Base-by-base conservation (phyloP, 177 flowering plant species). In the Telopea speciosissima region DNA sequence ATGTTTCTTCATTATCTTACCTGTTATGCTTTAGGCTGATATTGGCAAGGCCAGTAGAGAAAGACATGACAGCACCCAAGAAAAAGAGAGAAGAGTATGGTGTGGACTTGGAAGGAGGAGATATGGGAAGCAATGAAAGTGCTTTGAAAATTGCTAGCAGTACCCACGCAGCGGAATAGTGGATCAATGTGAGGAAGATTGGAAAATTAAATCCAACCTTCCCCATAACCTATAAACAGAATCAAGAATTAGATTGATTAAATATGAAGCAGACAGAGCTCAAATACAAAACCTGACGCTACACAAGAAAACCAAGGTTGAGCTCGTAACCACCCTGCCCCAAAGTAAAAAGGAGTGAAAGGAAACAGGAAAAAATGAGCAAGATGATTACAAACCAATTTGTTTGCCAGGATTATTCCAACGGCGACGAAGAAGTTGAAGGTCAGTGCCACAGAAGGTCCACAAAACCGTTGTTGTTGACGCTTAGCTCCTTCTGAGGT, bases 401-500 rank as follows among this genome's bases (percentile, higher is more conserved):
- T 92, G 86, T 92, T 92, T 25, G 86, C 84, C 70, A 90, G 67
- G 28, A 92, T 90, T 40, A 92, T 89, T 16, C 89, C 87, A 49
- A 92, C 84, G n/a, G 93, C 79, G 70, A 89, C 86, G 60, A 85
- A 49, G 78, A 92, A 90, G 75, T 92, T 92, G 83, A 92, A 90
- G 65, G 89, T 64, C 82, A 92, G 70, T 21, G 97, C 94, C 44
- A 86, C 87, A 42, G 74, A 49, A 0, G 96, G 97, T 11, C 96
- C 94, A 66, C 96, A 90, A 17, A 80, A 70, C 45, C 90, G 76
- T 65, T 88, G 92, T 63, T 92, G 97, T 70, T 87, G 91, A 10
- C 93, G 87, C 80, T 86, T 92, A 21, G 97, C 96, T n/a, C 90
- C 92, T 74, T 92, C 94, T 7, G 93, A 85, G 24, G 94, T 86